A percentile compares a stretch with the other conserved stretches of the same genome.
Evolutionary conservation across 1,284 basidiomycete species (phyloP).

Genomic region (Tausonia pullulans): DNA sequence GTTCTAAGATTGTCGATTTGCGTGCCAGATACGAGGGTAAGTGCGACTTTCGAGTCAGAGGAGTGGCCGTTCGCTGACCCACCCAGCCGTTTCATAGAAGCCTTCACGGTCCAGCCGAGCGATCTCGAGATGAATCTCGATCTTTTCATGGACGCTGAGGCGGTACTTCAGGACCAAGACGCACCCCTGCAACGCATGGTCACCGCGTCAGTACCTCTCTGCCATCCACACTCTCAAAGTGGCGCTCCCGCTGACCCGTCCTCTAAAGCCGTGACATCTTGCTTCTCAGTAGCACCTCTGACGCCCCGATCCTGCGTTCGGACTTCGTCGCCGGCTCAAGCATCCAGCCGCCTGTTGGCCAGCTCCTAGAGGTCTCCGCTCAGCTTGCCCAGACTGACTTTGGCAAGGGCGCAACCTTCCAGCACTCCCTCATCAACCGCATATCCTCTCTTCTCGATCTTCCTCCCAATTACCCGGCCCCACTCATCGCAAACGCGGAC

Average conservation of each 20-base stretch:
- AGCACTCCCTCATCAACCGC: not conserved
- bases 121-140: not conserved
- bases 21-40: constrained; percentile 3
- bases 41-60: not conserved
- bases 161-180: not conserved
- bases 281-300: not conserved
- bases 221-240: not conserved
- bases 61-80: not conserved
- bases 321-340: constrained; percentile 1
- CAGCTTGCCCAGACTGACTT: not conserved
- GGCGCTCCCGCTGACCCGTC: not conserved
- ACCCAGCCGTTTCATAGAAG: not conserved
- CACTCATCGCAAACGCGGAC: not conserved
- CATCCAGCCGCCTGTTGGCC: not conserved
- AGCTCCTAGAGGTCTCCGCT: not conserved
- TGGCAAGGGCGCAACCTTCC: not conserved
- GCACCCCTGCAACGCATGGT: not conserved
- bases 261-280: not conserved
- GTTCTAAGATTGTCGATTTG: not conserved
- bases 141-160: not conserved
- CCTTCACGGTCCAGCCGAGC: not conserved
- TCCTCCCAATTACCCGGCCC: not conserved
- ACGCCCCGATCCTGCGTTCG: not conserved
- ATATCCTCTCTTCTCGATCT: not conserved
- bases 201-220: not conserved